Evolutionary conservation across 768 basidiomycete genomes (phyloP).

Genomic region (Cystofilobasidium bisporidii): DNA sequence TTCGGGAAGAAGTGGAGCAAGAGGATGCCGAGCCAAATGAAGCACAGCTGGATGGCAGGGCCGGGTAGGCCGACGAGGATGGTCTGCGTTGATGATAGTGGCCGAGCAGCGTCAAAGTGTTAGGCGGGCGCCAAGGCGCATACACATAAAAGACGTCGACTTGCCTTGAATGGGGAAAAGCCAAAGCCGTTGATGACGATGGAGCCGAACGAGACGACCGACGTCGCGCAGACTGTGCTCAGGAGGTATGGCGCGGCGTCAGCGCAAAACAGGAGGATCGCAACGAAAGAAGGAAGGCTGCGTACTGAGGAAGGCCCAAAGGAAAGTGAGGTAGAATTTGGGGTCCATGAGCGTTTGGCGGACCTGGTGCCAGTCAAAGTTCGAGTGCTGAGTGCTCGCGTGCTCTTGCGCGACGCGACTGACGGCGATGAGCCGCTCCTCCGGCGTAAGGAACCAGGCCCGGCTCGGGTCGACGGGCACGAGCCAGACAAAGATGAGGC

Average conservation of each 20-base stretch:
- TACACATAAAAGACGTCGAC: too few relatives aligned
- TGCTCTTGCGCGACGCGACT: conserved; percentile 32
- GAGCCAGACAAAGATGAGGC: conserved; percentile 28
- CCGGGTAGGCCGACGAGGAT: conserved; percentile 30
- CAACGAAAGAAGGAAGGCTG: too few relatives aligned
- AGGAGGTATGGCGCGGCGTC: too few relatives aligned
- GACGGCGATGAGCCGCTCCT: conserved; percentile 30
- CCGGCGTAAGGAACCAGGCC: conserved; percentile 32
- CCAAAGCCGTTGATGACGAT: conserved; percentile 32
- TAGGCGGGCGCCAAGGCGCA: too few relatives aligned
- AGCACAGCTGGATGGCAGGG: conserved; percentile 27
- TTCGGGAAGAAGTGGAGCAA: conserved; percentile 26
- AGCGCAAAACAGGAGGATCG: too few relatives aligned
- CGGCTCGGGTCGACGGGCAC: conserved; percentile 26
- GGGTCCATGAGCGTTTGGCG: conserved; percentile 30
- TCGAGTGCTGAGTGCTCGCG: conserved; percentile 28
- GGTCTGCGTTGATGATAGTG: too few relatives aligned
- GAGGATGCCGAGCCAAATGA: conserved; percentile 25
- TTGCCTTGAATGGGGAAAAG: conserved; percentile 22
- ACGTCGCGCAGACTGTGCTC: conserved; percentile 30
- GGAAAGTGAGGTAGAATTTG: conserved; percentile 27
- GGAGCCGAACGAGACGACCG: conserved; percentile 31
- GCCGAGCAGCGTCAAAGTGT: too few relatives aligned
- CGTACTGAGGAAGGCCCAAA: conserved; percentile 30
- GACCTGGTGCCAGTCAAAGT: conserved; percentile 30